Evolutionary conservation across 768 basidiomycete genomes (phyloP), one percentile per base, ranked within the genome.

Genomic region (Pleurotus citrinopileatus): DNA sequence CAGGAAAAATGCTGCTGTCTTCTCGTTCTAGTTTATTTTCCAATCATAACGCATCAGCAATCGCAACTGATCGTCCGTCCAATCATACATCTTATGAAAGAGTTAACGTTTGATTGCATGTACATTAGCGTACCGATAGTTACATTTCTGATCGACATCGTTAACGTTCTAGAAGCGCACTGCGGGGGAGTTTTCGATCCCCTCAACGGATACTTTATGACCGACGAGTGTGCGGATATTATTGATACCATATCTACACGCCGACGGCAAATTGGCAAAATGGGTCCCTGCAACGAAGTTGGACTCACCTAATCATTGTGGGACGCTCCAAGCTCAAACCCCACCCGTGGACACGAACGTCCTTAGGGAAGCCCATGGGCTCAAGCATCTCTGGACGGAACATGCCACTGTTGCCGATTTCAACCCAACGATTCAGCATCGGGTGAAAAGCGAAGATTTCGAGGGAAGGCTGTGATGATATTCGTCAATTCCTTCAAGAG

Each of bases 221-320:
- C 97, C 97, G 42, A 99, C 91, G 34, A 99, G 76, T 13, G 95
- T 94, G 60, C 97, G 79, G 61, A 99, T 99, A 68, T 99, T 98
- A 68, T 86, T 95, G 66, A 99, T 95, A 17, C 93, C 94, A 70
- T 98, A 99, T 45, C 94, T 95, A 61, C n/a, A n/a, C n/a, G n/a
- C n/a, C n/a, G n/a, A n/a, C n/a, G n/a, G n/a, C n/a, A n/a, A n/a
- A n/a, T n/a, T 38, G 19, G 2, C 37, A 23, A 7, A 27, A 52
- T 12, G 28, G n/a, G n/a, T n/a, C n/a, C n/a, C 12, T 32, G 12
- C 26, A 8, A 71, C 85, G 60, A 60, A n/a, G n/a, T n/a, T n/a
- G n/a, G n/a, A n/a, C n/a, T n/a, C n/a, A 93, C 92, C 94, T 84
- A 72, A 99, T 98, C 97, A 99, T 98, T 0, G 97, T 98, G 15